A percentile compares a stretch with the other conserved stretches of the same genome.
phyloP scores from a whole-genome alignment of 208 protist species.

The Acanthamoeba rhysodes region DNA sequence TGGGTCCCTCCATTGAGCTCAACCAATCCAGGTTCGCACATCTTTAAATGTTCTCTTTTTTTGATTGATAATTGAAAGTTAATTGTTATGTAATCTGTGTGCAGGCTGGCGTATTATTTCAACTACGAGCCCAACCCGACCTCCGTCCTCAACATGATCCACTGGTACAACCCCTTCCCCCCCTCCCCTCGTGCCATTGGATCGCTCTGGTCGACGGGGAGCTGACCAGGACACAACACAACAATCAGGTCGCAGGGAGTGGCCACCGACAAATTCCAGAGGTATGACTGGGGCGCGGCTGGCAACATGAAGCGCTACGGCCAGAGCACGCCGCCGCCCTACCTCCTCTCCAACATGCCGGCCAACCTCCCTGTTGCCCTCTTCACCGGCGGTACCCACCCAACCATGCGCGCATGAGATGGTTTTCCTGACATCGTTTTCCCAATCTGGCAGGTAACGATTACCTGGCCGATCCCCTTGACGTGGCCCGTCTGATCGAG shows the following conservation, averaged over 20 bases:
- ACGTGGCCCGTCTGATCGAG: constrained; percentile 5
- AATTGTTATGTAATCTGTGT: not conserved
- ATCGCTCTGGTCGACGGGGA: too few relatives aligned
- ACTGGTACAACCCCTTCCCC: not conserved
- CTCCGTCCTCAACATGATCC: constrained; percentile 62
- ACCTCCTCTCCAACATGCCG: constrained; percentile 46
- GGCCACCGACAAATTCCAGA: not conserved
- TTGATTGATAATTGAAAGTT: too few relatives aligned
- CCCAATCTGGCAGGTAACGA: not conserved
- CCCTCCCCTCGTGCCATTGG: too few relatives aligned
- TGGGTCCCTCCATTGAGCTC: constrained; percentile 40
- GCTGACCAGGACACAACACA: too few relatives aligned
- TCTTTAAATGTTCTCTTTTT: too few relatives aligned
- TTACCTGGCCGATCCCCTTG: constrained; percentile 57
- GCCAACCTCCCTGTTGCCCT: constrained; percentile 45
- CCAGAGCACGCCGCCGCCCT: constrained; percentile 32
- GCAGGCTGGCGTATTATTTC: constrained; percentile 49
- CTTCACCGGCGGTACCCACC: constrained; percentile 36
- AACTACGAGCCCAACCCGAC: constrained; percentile 59
- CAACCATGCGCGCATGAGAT: too few relatives aligned
- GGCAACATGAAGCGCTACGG: constrained; percentile 64
- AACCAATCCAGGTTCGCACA: constrained; percentile 12
- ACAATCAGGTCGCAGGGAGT: constrained; percentile 16
- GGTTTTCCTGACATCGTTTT: too few relatives aligned
- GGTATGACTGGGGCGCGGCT: constrained; percentile 46